phyloP scores from a whole-genome alignment of 345 rosid species.

The Bruguiera parviflora region DNA sequence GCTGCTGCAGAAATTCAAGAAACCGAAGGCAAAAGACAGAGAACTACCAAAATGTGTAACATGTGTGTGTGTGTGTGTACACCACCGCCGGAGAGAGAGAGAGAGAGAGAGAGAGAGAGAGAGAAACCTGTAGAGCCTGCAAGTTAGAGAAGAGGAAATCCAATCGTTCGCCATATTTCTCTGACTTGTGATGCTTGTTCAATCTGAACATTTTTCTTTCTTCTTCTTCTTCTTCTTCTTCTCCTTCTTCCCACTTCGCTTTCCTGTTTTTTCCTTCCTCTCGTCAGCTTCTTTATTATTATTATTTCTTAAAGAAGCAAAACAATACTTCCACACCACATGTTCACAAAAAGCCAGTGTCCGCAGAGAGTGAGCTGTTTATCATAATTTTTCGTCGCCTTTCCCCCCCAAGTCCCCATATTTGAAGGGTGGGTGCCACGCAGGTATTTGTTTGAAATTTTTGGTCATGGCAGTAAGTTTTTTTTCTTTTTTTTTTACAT shows the following conservation, averaged over 20 bases:
- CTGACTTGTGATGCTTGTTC: slow-evolving; percentile 39
- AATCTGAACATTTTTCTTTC: slow-evolving; percentile 46
- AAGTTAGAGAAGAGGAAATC: slow-evolving; percentile 52
- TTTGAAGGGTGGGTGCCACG: too few species aligned
- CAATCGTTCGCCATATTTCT: slow-evolving; percentile 39
- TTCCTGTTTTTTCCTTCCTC: slow-evolving; percentile 1
- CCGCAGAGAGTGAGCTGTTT: too few species aligned
- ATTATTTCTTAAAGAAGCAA: too few species aligned
- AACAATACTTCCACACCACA: too few species aligned
- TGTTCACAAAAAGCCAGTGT: too few species aligned
- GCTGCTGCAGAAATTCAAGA: neutral
- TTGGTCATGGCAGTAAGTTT: too few species aligned
- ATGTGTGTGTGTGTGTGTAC: neutral
- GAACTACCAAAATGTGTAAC: neutral
- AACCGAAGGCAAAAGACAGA: neutral
- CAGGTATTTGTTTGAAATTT: too few species aligned
- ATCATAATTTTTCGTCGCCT: too few species aligned
- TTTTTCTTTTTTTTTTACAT: too few species aligned
- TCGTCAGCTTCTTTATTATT: neutral
- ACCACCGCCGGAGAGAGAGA: neutral
- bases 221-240: neutral
- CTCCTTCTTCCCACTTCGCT: neutral
- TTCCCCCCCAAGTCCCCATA: too few species aligned
- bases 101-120: neutral
- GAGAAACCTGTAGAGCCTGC: slow-evolving; percentile 48